Evolutionary conservation across 2,329 filamentous ascomycete genomes (phyloP), one percentile per base, ranked within the genome.

Genomic region (Colletotrichum sansevieriae): DNA sequence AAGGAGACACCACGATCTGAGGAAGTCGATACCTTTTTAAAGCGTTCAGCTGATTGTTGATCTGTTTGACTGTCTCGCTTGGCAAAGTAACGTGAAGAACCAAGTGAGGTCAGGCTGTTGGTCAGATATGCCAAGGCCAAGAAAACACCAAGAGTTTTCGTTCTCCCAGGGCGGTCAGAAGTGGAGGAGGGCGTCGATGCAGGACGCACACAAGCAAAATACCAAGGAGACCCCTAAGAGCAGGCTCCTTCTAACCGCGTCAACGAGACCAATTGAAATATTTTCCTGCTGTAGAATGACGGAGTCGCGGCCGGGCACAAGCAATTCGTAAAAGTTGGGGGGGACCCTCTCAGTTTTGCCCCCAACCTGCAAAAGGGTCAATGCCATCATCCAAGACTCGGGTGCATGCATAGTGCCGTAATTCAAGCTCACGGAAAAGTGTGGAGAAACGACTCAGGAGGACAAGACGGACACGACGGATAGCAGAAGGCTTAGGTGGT

Each of bases 331-430:
- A 51, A 37, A 12, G 55, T 18, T 54, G 44, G 35, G 29, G 33
- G 43, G 55, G 55, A 39, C 55, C 55, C 55, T 66, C 41, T 47
- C 35, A 25, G 33, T 47, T 11, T 20, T 9, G n/a, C 33, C 41
- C 47, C 52, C 55, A 4, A 37, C 35, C 25, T 33, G 35, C 33
- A 18, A 60, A 60, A 54, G 61, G 47, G 41, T 18, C 22, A n/a
- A 68, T 65, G 43, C 47, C 62, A 66, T 69, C 63, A 69, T 66
- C 66, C 63, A 69, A 66, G 66, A 49, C 66, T 55, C 29, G 49
- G 43, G 49, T 61, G 55, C 56, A 69, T 66, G 62, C 66, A 20
- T 56, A 55, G 56, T 69, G 56, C 66, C 56, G 66, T 61, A 57
- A 61, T 56, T 56, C 55, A 69, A 61, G 66, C 62, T 66, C 66